Base-by-base conservation (phyloP, 768 basidiomycete species). In the Pilatotrama ljubarskyi region DNA sequence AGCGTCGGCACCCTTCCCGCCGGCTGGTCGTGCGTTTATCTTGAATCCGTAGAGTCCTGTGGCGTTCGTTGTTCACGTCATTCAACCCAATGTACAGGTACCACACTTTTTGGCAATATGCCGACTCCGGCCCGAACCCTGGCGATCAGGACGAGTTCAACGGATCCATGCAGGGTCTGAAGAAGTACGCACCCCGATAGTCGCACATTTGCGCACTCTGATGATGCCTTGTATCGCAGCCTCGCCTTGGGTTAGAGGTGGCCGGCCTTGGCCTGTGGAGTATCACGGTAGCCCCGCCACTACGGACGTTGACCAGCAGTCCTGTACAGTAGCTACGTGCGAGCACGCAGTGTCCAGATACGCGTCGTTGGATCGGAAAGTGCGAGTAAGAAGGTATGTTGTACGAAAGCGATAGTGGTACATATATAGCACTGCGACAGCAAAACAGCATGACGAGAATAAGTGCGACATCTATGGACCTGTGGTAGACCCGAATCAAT, bases 51-150 rank as follows among this genome's bases (percentile, higher is more conserved):
- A 32, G n/a, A n/a, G 6, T 10, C 7, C 13, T 13, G 6, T 32
- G 26, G 20, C 26, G 7, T 32, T 50, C 64, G 74, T 80, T 56
- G 77, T 68, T 59, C 17, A 18, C n/a, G 26, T 24, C n/a, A 50
- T 47, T 6, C 37, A n/a, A 14, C 8, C 18, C 14, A 13, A 17
- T 25, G 14, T 46, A 2, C 41, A 82, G 82, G 7, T 80, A 73
- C 64, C 65, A 75, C 9, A 82, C 85, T 0, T 85, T 86, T 71
- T 86, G 84, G 84, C 83, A 86, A 66, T 84, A 83, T 51, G 80
- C 80, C 4, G 76, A 84, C 58, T 78, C 79, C 29, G 81, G 84
- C 5, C 40, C 80, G 20, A 82, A 81, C 65, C 83, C 83, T 43
- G 84, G 84, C 38, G 84, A 87, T 59, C 79, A 81, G 51, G 79